These are phyloP conservation scores for Albifimbria verrucaria DNA, from an alignment of 2,329 filamentous ascomycete species.

Conservation along the genomic window DNA sequence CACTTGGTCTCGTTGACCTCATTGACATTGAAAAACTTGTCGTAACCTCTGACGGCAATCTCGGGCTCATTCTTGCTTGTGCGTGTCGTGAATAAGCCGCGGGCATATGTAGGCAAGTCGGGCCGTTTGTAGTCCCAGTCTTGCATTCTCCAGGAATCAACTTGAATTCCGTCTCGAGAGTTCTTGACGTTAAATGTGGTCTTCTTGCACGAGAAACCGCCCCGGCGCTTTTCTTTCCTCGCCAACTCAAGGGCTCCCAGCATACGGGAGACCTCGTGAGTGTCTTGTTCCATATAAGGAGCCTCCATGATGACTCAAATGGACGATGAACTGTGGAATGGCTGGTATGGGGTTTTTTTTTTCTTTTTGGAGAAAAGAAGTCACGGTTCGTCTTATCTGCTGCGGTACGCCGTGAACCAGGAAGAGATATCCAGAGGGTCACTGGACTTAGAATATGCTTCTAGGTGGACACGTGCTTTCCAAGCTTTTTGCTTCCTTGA, in stretches of 20 bases:
- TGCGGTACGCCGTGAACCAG: no score
- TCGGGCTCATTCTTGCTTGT: slow-evolving; percentile 63
- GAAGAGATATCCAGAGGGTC: no score
- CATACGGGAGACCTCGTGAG: slow-evolving; percentile 62
- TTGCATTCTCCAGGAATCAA: slow-evolving; percentile 90
- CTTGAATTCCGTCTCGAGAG: slow-evolving; percentile 61
- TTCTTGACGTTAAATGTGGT: slow-evolving; percentile 66
- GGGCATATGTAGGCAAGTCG: slow-evolving; percentile 85
- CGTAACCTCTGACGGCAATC: slow-evolving; percentile 87
- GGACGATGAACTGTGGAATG: no score
- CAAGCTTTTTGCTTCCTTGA: no score
- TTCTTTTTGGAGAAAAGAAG: no score
- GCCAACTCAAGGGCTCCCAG: slow-evolving; percentile 59
- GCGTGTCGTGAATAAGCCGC: slow-evolving; percentile 86
- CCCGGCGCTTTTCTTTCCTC: slow-evolving; percentile 52
- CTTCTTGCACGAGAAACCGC: slow-evolving; percentile 72
- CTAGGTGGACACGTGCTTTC: no score
- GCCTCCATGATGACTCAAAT: slow-evolving; percentile 26
- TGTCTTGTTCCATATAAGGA: slow-evolving; percentile 68
- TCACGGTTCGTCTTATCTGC: no score
- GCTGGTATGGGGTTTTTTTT: no score
- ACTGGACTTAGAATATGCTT: no score
- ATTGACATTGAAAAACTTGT: slow-evolving; percentile 96
- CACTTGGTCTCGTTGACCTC: slow-evolving; percentile 83
- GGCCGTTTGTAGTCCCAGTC: slow-evolving; percentile 94